Base-by-base conservation (phyloP, 164 flowering plant genomes). In the Chloranthus sessilifolius region DNA sequence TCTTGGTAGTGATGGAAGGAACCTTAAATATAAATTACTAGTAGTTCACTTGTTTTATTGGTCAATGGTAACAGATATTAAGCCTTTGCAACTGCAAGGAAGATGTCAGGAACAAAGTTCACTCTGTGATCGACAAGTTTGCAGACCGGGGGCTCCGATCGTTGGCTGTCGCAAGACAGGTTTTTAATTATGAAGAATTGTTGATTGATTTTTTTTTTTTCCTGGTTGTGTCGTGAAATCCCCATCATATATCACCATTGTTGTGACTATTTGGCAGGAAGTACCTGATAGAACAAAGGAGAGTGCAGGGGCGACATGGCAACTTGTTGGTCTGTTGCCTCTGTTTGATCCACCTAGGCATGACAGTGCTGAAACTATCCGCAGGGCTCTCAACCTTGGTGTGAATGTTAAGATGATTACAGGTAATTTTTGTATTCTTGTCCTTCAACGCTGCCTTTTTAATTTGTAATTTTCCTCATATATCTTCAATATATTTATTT, bases 131-230 rank as follows among this genome's bases (percentile, higher is more conserved):
- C 49, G 94, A 85, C 40, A 79, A 82, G 67, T 88, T 85, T 74
- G 94, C 96, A 14, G 90, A 88, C 53, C 64, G 94, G 30, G 96
- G 96, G 8, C 69, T 88, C 56, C 69, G 94, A 20, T 85, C 96
- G 31, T 84, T 88, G 52, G 94, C 74, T 12, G 90, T 88, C 9
- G 96, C 94, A 27, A 75, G 75, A 57, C 96, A 88, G 84, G 96
- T 79, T 38, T 50, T 27, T 30, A 21, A 19, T 17, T n/a, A n/a
- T n/a, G n/a, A n/a, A n/a, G n/a, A n/a, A 46, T n/a, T n/a, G 2
- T 7, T 9, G 4, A 2, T 12, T 39, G 2, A 2, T 15, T 14
- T 40, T 2, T n/a, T 38, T 53, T n/a, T n/a, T n/a, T n/a, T n/a
- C n/a, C 20, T 50, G 16, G 20, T 26, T 29, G n/a, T 40, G 21